Evolutionary conservation across 805 yeast species (phyloP), one percentile per base, ranked within the genome.

Genomic region (Monosporozyma solicola): DNA sequence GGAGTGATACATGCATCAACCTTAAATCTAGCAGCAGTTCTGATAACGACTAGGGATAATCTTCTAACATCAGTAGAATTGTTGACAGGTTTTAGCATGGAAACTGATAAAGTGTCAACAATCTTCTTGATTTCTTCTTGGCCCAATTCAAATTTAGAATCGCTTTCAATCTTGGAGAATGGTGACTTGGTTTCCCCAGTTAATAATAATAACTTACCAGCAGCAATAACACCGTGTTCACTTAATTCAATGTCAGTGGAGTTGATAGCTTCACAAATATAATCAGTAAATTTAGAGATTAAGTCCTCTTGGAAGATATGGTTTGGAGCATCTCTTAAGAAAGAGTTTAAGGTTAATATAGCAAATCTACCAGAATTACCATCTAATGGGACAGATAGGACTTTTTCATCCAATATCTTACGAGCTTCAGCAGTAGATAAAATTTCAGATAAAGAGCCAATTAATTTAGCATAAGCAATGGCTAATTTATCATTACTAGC

Each of bases 51-150:
- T 56, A 92, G 73, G 2, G 95, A 72, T 56, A 90, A 72, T 63
- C 98, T 79, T 67, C 96, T 78, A 1, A 94, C 77, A 62, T 92
- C 97, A 9, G 77, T 64, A 0, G 96, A 85, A 54, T 72, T 77
- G 16, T 85, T 78, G 1, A 59, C 73, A 2, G 91, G 89, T 37
- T 72, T 64, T n/a, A 76, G 58, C 59, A 79, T 74, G 22, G 71
- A 63, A 15, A 69, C 63, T n/a, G 83, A 74, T 47, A 85, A 68
- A 56, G 78, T 82, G 5, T 61, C 62, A n/a, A 82, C 69, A 49
- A 88, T 59, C n/a, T 63, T 59, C 3, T 60, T 58, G 1, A 76
- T 61, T 31, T 75, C 64, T 25, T 76, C 77, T 7, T 72, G 74
- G 11, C 74, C 72, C 16, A 82, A 54, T 3, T 65, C 74, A 53